Evolutionary conservation across 257 asterid species (phyloP).

Genomic region (Gynochthodes officinalis): DNA sequence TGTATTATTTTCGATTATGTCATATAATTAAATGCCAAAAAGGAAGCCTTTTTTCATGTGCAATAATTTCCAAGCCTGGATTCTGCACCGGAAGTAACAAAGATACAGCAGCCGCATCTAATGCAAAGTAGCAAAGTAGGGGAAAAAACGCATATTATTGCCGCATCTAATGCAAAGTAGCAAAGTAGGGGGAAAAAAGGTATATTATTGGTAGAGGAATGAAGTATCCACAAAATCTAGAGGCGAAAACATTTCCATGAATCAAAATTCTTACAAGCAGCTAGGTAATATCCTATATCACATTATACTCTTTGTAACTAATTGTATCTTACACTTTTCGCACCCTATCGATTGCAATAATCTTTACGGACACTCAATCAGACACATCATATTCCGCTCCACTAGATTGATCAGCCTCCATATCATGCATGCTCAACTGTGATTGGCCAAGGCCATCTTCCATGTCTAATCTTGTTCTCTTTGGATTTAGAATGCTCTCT

Average conservation of each 20-base stretch:
- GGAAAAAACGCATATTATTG: neutral
- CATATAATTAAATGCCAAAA: no score
- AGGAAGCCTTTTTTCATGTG: no score
- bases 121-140: neutral
- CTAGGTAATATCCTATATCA: constrained; percentile 10
- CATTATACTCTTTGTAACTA: constrained; percentile 2
- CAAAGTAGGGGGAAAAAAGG: neutral
- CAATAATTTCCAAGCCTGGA: no score
- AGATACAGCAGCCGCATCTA: neutral
- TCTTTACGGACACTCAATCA: constrained; percentile 38
- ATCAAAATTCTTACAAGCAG: constrained; percentile 23
- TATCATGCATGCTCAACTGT: constrained; percentile 38
- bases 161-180: neutral
- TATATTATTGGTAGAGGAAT: no score
- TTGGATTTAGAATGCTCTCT: constrained; percentile 31
- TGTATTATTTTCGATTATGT: no score
- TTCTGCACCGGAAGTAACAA: no score
- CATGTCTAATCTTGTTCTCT: constrained; percentile 42
- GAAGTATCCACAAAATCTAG: neutral
- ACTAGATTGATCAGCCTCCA: constrained; percentile 59
- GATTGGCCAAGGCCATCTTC: constrained; percentile 39
- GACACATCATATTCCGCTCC: constrained; percentile 71
- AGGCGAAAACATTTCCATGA: neutral
- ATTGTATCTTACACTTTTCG: neutral
- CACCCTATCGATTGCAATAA: constrained; percentile 2